Percentiles rank a stretch among this genome's conserved stretches.
These are phyloP conservation scores for Diaporthe velutina DNA, from an alignment of 2,329 filamentous ascomycete genomes.

Conservation along the genomic window DNA sequence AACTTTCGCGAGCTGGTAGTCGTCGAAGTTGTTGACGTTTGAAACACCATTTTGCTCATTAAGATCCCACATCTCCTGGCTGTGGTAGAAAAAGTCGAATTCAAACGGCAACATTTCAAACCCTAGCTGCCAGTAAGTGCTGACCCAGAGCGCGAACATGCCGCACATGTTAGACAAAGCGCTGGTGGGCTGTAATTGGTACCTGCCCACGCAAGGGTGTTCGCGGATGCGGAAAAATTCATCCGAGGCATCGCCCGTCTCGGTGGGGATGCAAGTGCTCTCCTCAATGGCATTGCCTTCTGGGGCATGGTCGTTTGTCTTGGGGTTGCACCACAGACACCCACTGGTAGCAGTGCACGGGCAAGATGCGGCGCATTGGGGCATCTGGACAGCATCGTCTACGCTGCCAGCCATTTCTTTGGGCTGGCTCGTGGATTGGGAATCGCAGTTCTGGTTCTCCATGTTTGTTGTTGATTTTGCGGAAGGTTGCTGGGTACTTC, in stretches of 20 bases:
- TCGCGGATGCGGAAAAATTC: too few relatives aligned
- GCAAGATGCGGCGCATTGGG: neutral
- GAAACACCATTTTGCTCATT: rapidly evolving
- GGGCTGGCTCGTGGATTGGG: too few relatives aligned
- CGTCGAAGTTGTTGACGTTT: neutral
- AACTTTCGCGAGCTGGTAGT: neutral
- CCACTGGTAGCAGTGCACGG: neutral
- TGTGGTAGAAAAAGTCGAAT: neutral
- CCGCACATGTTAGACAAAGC: neutral
- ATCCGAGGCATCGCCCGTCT: too few relatives aligned
- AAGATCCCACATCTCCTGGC: neutral
- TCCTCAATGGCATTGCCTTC: too few relatives aligned
- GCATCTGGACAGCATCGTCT: too few relatives aligned
- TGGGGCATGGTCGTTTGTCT: neutral
- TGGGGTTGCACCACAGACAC: neutral
- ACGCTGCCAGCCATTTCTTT: neutral
- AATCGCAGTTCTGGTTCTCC: too few relatives aligned
- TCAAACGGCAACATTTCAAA: neutral
- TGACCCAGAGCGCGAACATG: neutral
- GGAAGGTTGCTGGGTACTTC: neutral
- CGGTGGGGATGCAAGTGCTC: neutral
- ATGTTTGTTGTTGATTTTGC: neutral
- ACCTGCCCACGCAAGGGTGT: neutral
- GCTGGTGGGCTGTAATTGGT: neutral
- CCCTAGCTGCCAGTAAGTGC: neutral